Evolutionary conservation across 495 filamentous ascomycete species (phyloP).

Genomic region (Evansstolkia leycettana): DNA sequence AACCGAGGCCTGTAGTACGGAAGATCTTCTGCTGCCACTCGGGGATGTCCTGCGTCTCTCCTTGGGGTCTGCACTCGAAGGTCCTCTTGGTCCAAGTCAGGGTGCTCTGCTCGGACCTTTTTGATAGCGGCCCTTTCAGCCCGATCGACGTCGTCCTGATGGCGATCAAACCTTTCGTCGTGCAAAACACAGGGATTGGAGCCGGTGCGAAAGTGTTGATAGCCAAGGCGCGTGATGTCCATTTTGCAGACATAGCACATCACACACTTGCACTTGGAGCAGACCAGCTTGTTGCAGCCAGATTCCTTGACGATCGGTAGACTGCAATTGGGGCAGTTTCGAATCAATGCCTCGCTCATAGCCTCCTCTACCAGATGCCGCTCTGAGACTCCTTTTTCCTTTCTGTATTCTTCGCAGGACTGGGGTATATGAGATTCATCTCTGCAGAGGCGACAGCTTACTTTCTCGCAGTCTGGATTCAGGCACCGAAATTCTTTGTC

Average conservation of each 20-base stretch:
- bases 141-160: conserved; percentile 50
- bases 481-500: conserved; percentile 67
- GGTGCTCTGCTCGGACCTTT: conserved; percentile 10
- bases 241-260: conserved; percentile 62
- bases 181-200: conserved; percentile 52
- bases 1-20: too few species aligned
- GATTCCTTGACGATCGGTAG: conserved; percentile 48
- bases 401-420: conserved; percentile 56
- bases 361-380: conserved; percentile 69
- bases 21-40: too few species aligned
- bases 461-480: conserved; percentile 47
- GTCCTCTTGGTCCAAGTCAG: conserved; percentile 10
- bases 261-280: conserved; percentile 47
- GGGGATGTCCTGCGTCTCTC: not conserved
- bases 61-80: conserved; percentile 5
- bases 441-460: conserved; percentile 66
- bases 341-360: conserved; percentile 66
- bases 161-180: conserved; percentile 40
- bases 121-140: conserved; percentile 50
- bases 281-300: conserved; percentile 81
- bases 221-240: conserved; percentile 13
- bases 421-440: conserved; percentile 61
- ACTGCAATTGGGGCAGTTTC: conserved; percentile 54
- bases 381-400: conserved; percentile 42
- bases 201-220: conserved; percentile 17